A percentile compares a stretch with the other conserved stretches of the same genome.
phyloP scores from a whole-genome alignment of 2,329 filamentous ascomycete species.

The Clonostachys rosea region DNA sequence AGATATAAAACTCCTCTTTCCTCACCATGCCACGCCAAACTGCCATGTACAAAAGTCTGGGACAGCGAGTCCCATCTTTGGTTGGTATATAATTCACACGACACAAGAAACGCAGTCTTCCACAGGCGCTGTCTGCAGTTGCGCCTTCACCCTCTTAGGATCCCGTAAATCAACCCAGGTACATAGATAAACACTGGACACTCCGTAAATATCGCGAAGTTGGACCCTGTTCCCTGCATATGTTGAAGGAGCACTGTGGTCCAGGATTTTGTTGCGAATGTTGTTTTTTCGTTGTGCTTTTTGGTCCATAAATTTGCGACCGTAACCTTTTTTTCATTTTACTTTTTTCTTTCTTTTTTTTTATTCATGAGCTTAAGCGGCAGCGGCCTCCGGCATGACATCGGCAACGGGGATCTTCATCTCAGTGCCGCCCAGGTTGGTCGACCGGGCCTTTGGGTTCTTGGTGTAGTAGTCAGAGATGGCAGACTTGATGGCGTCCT shows the following conservation, averaged over 20 bases:
- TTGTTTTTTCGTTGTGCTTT: neutral
- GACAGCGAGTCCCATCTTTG: neutral
- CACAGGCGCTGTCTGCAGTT: too few species aligned
- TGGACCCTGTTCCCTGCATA: neutral
- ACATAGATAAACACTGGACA: neutral
- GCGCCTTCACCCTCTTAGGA: too few species aligned
- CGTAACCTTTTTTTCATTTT: neutral
- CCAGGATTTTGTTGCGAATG: neutral
- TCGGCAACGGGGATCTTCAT: constrained; percentile 5
- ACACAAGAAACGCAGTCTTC: neutral
- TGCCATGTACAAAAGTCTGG: neutral
- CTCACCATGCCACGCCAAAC: neutral
- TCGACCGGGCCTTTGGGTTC: constrained; percentile 50
- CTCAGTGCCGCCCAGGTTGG: constrained; percentile 71
- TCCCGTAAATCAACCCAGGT: too few species aligned
- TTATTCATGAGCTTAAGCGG: neutral
- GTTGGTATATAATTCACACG: neutral
- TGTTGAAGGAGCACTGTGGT: neutral
- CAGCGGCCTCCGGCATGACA: constrained; percentile 1
- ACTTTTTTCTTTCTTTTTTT: neutral
- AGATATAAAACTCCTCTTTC: too few species aligned
- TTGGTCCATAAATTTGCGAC: neutral
- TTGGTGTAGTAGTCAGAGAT: constrained; percentile 89
- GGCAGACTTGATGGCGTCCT: constrained; percentile 87
- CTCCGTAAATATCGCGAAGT: neutral